phyloP scores from a whole-genome alignment of 164 flowering plant genomes.

The Euptelea pleiosperma region DNA sequence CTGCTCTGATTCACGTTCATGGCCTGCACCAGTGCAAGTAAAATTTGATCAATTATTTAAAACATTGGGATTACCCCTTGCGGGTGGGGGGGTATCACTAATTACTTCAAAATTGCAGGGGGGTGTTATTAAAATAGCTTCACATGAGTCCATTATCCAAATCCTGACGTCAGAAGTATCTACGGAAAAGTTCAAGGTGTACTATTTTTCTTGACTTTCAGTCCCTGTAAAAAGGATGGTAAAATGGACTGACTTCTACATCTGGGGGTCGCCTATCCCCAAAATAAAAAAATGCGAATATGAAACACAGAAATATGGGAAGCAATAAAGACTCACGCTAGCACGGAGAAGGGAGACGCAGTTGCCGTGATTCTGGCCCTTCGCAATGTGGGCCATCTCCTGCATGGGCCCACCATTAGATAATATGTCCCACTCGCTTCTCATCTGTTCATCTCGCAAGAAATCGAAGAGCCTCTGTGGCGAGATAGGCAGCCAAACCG shows the following conservation, averaged over 20 bases:
- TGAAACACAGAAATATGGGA: neutral
- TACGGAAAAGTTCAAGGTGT: constrained; percentile 14
- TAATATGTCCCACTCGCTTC: constrained; percentile 96
- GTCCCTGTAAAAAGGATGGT: neutral
- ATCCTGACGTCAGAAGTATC: constrained; percentile 7
- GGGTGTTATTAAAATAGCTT: too few relatives aligned
- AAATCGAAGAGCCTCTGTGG: constrained; percentile 85
- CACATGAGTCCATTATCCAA: too few relatives aligned
- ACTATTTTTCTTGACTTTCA: constrained; percentile 12
- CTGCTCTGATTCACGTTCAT: constrained; percentile 85
- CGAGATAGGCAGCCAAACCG: constrained; percentile 91
- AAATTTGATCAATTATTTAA: too few relatives aligned
- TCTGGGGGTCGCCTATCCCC: too few relatives aligned
- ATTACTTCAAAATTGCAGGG: too few relatives aligned
- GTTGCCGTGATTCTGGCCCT: constrained; percentile 95
- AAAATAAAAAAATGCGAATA: neutral
- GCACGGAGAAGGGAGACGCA: constrained; percentile 93
- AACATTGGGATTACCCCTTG: too few relatives aligned
- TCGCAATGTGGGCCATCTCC: constrained; percentile 93
- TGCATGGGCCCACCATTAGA: constrained; percentile 99
- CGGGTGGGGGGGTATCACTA: too few relatives aligned
- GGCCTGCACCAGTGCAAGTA: constrained; percentile 41
- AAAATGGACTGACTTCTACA: constrained; percentile 2
- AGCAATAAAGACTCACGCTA: constrained; percentile 40
- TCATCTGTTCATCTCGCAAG: constrained; percentile 75